phyloP scores from a whole-genome alignment of 1,139 yeast species.

The Candida anutae region DNA sequence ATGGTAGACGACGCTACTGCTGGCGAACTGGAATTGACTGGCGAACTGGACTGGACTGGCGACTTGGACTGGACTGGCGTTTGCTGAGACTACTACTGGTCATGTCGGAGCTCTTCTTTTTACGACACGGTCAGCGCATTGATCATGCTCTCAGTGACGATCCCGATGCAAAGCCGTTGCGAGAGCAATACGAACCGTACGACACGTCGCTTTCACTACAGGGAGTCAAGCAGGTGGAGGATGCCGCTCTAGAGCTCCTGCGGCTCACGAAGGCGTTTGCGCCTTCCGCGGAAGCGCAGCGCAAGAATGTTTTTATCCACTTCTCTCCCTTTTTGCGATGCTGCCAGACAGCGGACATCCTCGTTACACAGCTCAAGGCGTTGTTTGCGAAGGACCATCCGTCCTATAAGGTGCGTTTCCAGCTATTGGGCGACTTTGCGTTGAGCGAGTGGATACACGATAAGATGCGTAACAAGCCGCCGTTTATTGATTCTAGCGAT shows the following conservation, averaged over 20 bases:
- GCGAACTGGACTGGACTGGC: too few relatives aligned
- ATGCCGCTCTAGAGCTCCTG: conserved; percentile 24
- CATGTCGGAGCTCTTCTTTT: conserved; percentile 36
- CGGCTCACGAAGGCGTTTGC: conserved; percentile 19
- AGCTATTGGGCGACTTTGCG: conserved; percentile 40
- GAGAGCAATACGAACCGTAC: conserved; percentile 24
- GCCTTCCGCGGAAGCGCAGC: conserved; percentile 7
- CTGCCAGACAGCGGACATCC: conserved; percentile 38
- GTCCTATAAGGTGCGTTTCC: conserved; percentile 29
- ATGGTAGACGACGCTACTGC: too few relatives aligned
- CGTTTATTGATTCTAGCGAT: conserved; percentile 37
- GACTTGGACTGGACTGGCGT: too few relatives aligned
- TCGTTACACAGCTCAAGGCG: conserved; percentile 24
- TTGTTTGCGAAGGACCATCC: conserved; percentile 19
- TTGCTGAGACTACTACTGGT: too few relatives aligned
- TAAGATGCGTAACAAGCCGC: conserved; percentile 37
- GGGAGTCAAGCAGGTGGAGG: conserved; percentile 24
- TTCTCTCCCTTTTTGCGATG: conserved; percentile 41
- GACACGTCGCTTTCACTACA: conserved; percentile 32
- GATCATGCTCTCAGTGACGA: conserved; percentile 29
- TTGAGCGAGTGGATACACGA: conserved; percentile 44
- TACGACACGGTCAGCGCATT: conserved; percentile 40
- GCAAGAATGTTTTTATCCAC: conserved; percentile 35
- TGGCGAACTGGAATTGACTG: too few relatives aligned
- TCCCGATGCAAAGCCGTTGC: conserved; percentile 20